These are phyloP conservation scores for Pichia sp. DNA, from an alignment of 1,139 yeast species.

Conservation along the genomic window DNA sequence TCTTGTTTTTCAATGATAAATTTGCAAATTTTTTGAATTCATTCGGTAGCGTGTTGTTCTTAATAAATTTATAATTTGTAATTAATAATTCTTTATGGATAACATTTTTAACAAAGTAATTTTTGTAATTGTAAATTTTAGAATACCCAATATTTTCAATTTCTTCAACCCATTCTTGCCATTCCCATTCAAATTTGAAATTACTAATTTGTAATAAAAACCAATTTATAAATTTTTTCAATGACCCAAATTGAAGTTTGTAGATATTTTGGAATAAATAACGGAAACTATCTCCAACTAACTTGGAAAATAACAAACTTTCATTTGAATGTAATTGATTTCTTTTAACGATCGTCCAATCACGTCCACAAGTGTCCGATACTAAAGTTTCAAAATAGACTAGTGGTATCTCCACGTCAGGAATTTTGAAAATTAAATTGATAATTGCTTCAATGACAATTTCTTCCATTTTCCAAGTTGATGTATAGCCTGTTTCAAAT, in stretches of 20 bases:
- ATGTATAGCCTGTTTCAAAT: constrained; percentile 35
- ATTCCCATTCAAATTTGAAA: constrained; percentile 94
- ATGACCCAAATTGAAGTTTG: constrained; percentile 67
- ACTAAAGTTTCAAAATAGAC: constrained; percentile 84
- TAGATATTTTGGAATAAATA: constrained; percentile 67
- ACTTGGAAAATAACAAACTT: constrained; percentile 81
- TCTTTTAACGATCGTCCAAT: constrained; percentile 29
- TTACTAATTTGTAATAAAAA: constrained; percentile 88
- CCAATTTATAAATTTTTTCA: constrained; percentile 79
- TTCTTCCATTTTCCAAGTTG: constrained; percentile 91
- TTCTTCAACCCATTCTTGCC: constrained; percentile 82
- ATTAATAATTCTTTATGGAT: constrained; percentile 79
- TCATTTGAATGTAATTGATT: constrained; percentile 32
- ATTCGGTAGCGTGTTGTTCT: constrained; percentile 62
- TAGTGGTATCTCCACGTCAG: constrained; percentile 55
- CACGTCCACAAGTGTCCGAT: constrained; percentile 72
- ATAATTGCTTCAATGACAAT: constrained; percentile 78
- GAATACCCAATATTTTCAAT: constrained; percentile 40
- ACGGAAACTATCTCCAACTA: constrained; percentile 88
- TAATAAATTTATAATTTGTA: constrained; percentile 59
- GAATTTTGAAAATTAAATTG: constrained; percentile 70
- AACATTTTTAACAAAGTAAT: constrained; percentile 67
- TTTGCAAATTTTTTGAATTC: constrained; percentile 66
- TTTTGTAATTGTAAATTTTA: constrained; percentile 59
- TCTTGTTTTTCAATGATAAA: constrained; percentile 34